These are phyloP conservation scores for Talaromyces sp. DNA, from an alignment of 2,329 filamentous ascomycete species.

Conservation along the genomic window DNA sequence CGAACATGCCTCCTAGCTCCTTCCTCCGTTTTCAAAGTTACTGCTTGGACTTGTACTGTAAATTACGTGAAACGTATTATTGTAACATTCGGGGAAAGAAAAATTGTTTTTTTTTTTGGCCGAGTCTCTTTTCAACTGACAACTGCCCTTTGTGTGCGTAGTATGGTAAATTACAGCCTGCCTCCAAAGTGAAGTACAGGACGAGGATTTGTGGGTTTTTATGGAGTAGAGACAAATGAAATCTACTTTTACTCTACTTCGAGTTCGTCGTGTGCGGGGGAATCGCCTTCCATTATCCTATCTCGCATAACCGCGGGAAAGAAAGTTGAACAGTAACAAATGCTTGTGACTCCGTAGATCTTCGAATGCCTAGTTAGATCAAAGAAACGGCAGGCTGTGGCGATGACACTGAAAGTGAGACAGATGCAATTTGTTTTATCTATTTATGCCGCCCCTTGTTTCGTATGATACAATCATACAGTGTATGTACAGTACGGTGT, in stretches of 20 bases:
- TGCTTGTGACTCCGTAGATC: not conserved
- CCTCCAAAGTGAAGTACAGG: no score
- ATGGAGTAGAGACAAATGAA: not conserved
- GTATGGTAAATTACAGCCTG: no score
- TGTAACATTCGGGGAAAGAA: not conserved
- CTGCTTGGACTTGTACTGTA: not conserved
- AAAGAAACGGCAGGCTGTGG: not conserved
- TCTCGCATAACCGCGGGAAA: not conserved
- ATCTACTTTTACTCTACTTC: not conserved
- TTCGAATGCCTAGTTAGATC: no score
- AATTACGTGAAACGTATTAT: not conserved
- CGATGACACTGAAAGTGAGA: slow-evolving; percentile 2
- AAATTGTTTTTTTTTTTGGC: no score
- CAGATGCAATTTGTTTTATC: not conserved
- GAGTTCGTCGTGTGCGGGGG: not conserved
- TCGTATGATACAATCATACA: not conserved
- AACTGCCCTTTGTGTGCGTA: no score
- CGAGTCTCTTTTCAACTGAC: no score
- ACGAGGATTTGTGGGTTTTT: no score
- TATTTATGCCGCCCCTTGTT: slow-evolving; percentile 1
- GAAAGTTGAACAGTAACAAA: not conserved
- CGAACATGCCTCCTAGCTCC: slow-evolving; percentile 2
- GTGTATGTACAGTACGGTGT: no score
- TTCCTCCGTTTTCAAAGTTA: slow-evolving; percentile 1
- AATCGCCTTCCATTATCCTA: not conserved